Evolutionary conservation across 106 monocot genomes (phyloP).

Genomic region (Agapanthus africanus): DNA sequence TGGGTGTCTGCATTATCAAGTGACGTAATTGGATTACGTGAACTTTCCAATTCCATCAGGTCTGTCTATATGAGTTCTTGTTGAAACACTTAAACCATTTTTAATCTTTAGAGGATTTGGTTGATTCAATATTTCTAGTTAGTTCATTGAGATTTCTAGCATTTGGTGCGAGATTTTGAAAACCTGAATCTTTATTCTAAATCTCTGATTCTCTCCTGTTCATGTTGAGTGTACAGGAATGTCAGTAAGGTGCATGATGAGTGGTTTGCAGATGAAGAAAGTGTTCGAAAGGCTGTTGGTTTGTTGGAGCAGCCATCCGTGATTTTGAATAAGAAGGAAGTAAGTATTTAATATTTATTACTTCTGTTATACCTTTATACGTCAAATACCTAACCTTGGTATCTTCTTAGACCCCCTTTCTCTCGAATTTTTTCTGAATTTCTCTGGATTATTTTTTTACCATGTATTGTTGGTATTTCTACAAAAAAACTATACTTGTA

Average conservation of each 20-base stretch:
- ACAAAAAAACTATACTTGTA: too few relatives aligned
- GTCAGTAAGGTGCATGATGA: conserved; percentile 76
- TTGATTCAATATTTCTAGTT: neutral
- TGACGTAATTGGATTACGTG: too few relatives aligned
- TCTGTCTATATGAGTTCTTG: too few relatives aligned
- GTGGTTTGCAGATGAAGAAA: conserved; percentile 81
- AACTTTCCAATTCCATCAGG: too few relatives aligned
- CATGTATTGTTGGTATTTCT: too few relatives aligned
- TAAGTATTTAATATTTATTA: conserved; percentile 21
- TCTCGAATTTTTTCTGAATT: too few relatives aligned
- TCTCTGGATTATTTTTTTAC: too few relatives aligned
- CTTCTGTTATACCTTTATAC: neutral
- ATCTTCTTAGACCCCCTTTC: neutral
- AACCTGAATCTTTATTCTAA: neutral
- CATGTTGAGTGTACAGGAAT: conserved; percentile 36
- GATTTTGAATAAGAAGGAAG: conserved; percentile 39
- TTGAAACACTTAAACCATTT: too few relatives aligned
- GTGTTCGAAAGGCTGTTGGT: conserved; percentile 57
- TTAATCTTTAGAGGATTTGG: too few relatives aligned
- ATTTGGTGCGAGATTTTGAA: neutral
- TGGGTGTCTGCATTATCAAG: too few relatives aligned
- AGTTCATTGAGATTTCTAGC: neutral
- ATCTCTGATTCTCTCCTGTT: neutral
- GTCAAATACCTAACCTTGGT: neutral
- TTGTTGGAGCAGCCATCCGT: conserved; percentile 43